These are phyloP conservation scores for Saksenaea vasiformis DNA, from an alignment of 371 early-diverging fungal genomes.

Conservation along the genomic window DNA sequence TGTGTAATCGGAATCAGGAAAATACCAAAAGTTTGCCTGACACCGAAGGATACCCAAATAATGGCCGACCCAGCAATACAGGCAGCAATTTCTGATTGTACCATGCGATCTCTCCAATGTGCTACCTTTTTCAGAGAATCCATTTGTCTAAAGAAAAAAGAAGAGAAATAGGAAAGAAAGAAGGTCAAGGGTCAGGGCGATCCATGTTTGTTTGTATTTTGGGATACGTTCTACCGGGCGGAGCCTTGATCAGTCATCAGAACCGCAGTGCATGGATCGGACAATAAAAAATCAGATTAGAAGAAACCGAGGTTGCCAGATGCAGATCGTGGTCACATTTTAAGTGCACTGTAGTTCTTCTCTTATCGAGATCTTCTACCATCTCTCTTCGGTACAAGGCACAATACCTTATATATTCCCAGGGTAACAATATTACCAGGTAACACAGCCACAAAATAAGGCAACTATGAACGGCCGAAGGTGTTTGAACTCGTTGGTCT, in stretches of 20 bases:
- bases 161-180: background rate
- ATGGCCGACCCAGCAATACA: slow-evolving; percentile 26
- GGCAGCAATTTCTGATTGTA: background rate
- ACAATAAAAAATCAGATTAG: background rate
- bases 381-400: too few relatives aligned
- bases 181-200: background rate
- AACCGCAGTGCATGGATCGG: background rate
- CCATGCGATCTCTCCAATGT: background rate
- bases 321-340: too few relatives aligned
- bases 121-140: background rate
- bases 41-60: slow-evolving; percentile 34
- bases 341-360: background rate
- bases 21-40: slow-evolving; percentile 34
- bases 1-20: slow-evolving; percentile 32
- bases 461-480: too few relatives aligned
- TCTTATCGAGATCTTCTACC: background rate
- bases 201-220: background rate
- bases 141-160: background rate
- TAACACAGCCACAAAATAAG: too few relatives aligned
- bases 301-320: background rate
- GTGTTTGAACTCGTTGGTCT: too few relatives aligned
- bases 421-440: too few relatives aligned
- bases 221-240: background rate
- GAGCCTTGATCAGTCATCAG: background rate
- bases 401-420: too few relatives aligned